Evolutionary conservation across 352 stramenopile genomes (phyloP), one percentile per base, ranked within the genome.

Genomic region (Globisporangium orthogonon): DNA sequence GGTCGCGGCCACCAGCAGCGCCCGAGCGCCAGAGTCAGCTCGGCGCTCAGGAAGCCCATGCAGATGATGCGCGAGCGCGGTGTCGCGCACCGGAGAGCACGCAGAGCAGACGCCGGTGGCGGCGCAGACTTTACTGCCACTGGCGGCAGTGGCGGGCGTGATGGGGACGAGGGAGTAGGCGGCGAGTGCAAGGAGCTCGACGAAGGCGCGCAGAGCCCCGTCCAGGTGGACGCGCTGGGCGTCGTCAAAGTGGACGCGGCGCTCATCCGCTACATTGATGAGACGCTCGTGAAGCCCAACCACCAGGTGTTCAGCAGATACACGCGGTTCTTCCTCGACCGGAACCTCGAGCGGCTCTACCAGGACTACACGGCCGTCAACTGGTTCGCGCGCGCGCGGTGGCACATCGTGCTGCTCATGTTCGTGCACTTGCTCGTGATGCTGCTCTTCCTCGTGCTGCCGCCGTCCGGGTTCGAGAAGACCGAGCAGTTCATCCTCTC

Each of bases 321-420:
- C 60, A 91, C 83, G 18, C 66, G 80, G 3, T 89, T 82, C 69
- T 95, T 95, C 61, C 58, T 89, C 37, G 83, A 95, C 62, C 58
- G 54, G 10, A 78, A 81, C 23, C 66, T 95, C 18, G 85, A 95
- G 66, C 67, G 66, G 23, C 41, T 92, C 44, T 95, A 95, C 59
- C 85, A 95, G 56, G 78, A 91, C 68, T 95, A 91, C 68, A 92
- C 83, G 44, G 76, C 81, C 4, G 69, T 88, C 51, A 83, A 89
- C 67, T 93, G 85, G 85, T 93, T 93, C 35, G 52, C 62, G 18
- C 82, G 83, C 45, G 85, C 85, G 49, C 81, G 83, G 28, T 87
- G 73, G 67, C 80, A 91, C 54, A 73, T 95, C 11, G 53, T 70
- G 41, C 61, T 92, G 13, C 86, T 83, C 69, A 92, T 93, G 51